These are phyloP conservation scores for Trichomonas tenax DNA, from an alignment of 208 protist species.

Conservation along the genomic window DNA sequence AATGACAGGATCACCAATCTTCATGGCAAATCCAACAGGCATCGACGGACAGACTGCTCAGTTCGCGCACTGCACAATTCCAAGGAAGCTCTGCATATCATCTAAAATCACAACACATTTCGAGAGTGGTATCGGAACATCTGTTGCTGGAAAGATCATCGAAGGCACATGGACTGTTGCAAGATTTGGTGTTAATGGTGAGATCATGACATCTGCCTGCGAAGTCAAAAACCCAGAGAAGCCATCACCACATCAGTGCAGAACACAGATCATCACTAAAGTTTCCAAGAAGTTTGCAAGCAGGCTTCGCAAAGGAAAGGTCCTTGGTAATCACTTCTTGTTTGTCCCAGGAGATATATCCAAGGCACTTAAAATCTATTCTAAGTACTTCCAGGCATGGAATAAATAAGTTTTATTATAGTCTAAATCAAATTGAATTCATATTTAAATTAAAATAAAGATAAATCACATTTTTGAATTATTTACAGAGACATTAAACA, in stretches of 20 bases:
- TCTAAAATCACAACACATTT: neutral
- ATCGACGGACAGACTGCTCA: neutral
- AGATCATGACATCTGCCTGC: neutral
- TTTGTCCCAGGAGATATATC: neutral
- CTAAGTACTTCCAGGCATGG: neutral
- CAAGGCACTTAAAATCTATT: neutral
- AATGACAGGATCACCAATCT: neutral
- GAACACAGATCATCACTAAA: neutral
- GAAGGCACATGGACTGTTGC: neutral
- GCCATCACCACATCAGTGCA: neutral
- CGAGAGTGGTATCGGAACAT: neutral
- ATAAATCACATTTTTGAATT: too few relatives aligned
- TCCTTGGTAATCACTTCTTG: neutral
- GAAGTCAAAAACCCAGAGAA: neutral
- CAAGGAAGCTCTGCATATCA: neutral
- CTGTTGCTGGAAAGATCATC: neutral
- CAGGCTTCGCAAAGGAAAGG: neutral
- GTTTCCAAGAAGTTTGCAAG: neutral
- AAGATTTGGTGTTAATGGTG: neutral
- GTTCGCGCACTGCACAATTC: conserved; percentile 4
- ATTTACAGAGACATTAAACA: too few relatives aligned
- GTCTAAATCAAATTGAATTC: too few relatives aligned
- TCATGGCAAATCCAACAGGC: conserved; percentile 13
- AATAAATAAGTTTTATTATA: too few relatives aligned
- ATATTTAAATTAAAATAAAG: too few relatives aligned